Percentiles rank a stretch among this genome's conserved stretches.
Evolutionary conservation across 192 early-diverging fungal species (phyloP).

Genomic region (Podila clonocystis): DNA sequence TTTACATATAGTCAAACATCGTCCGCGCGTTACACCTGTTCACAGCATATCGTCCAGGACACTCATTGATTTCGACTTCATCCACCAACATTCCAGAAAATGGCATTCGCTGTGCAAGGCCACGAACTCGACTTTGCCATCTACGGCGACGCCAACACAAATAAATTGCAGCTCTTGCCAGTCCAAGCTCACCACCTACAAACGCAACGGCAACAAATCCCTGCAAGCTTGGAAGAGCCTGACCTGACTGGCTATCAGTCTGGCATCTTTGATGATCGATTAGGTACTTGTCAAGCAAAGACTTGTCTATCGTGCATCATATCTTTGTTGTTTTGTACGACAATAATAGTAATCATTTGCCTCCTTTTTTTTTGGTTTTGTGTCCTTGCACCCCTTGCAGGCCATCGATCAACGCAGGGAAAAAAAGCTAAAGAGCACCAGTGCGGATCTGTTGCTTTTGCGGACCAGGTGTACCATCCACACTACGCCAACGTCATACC

Average conservation of each 20-base stretch:
- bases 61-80: too few species aligned
- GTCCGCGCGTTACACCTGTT: too few species aligned
- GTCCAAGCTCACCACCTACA: conserved; percentile 2
- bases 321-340: background rate
- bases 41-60: too few species aligned
- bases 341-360: background rate
- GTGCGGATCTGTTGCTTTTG: conserved; percentile 2
- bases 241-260: conserved; percentile 14
- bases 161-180: conserved; percentile 7
- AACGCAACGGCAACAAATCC: background rate
- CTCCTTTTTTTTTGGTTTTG: background rate
- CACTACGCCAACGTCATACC: too few species aligned
- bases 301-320: background rate
- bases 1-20: too few species aligned
- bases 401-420: background rate
- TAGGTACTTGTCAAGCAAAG: background rate
- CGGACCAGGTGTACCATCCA: background rate
- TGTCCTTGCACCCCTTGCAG: background rate
- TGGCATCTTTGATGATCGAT: conserved; percentile 4
- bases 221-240: background rate
- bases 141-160: conserved; percentile 19
- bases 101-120: conserved; percentile 13
- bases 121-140: conserved; percentile 15
- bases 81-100: background rate
- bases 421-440: background rate